A percentile compares a stretch with the other conserved stretches of the same genome.
Evolutionary conservation across 1,284 basidiomycete species (phyloP).

Genomic region (Cutaneotrichosporon spelunceum): DNA sequence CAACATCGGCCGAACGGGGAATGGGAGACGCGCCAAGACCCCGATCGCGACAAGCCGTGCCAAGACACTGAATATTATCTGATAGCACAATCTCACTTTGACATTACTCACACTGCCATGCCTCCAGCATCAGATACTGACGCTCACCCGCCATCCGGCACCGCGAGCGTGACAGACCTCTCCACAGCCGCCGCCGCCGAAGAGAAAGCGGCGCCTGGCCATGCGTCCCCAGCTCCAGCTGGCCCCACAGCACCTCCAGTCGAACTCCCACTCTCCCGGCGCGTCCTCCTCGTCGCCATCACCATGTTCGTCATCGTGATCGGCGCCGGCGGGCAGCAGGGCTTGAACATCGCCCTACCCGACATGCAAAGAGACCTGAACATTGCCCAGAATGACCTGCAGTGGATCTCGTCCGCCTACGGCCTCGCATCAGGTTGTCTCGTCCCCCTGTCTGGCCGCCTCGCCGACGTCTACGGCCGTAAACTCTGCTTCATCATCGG

Average conservation of each 20-base stretch:
- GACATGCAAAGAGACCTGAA: constrained; percentile 39
- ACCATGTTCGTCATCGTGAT: constrained; percentile 16
- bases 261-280: constrained; percentile 1
- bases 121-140: not conserved
- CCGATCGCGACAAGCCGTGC: no score
- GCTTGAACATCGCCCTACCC: constrained; percentile 45
- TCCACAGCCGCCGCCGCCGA: not conserved
- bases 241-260: not conserved
- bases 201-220: not conserved
- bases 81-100: not conserved
- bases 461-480: constrained; percentile 47
- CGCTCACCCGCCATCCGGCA: no score
- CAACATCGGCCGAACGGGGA: no score
- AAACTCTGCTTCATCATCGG: constrained; percentile 39
- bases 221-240: not conserved
- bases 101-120: not conserved
- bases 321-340: constrained; percentile 14
- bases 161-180: no score
- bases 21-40: no score
- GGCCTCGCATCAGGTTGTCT: constrained; percentile 44
- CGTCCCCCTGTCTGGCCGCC: constrained; percentile 41
- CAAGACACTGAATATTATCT: no score
- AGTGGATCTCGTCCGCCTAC: constrained; percentile 47
- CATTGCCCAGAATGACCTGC: constrained; percentile 29
- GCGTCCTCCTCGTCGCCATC: constrained; percentile 18